These are phyloP conservation scores for Mucor velutinosus DNA, from an alignment of 371 early-diverging fungal genomes.

Conservation along the genomic window DNA sequence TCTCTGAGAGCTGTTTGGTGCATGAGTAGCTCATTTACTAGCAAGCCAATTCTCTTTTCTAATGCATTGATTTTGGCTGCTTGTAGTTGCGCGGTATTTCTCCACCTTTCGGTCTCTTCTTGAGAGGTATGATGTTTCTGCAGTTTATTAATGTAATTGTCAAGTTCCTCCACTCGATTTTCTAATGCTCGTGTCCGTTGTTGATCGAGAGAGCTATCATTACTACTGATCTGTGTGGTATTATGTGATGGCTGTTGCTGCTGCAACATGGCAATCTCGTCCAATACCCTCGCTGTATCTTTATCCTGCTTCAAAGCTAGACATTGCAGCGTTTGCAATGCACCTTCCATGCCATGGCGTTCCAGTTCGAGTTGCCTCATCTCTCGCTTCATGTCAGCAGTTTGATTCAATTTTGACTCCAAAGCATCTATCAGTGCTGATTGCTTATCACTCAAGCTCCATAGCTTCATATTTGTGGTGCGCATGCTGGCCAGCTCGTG, in stretches of 20 bases:
- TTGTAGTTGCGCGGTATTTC: background rate
- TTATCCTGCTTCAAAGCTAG: background rate
- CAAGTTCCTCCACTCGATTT: constrained; percentile 12
- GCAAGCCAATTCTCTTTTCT: background rate
- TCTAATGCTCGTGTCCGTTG: constrained; percentile 12
- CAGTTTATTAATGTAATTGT: constrained; percentile 7
- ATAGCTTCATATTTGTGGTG: background rate
- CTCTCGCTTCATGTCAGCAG: background rate
- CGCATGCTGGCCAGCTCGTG: constrained; percentile 3
- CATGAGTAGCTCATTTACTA: background rate
- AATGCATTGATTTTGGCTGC: constrained; percentile 1
- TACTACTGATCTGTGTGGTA: background rate
- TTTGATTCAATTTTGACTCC: background rate
- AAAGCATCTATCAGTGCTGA: background rate
- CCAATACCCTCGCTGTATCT: background rate
- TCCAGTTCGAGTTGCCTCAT: background rate
- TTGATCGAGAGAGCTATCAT: background rate
- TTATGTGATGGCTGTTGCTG: background rate
- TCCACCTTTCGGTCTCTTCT: constrained; percentile 1
- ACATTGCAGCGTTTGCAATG: background rate
- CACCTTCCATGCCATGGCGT: background rate
- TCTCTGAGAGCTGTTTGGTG: background rate
- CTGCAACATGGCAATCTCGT: background rate
- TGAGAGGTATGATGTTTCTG: background rate
- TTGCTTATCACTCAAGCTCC: background rate